Conservation (phyloP, 2,329 filamentous ascomycete species). For the Penicillium vulpinum region DNA sequence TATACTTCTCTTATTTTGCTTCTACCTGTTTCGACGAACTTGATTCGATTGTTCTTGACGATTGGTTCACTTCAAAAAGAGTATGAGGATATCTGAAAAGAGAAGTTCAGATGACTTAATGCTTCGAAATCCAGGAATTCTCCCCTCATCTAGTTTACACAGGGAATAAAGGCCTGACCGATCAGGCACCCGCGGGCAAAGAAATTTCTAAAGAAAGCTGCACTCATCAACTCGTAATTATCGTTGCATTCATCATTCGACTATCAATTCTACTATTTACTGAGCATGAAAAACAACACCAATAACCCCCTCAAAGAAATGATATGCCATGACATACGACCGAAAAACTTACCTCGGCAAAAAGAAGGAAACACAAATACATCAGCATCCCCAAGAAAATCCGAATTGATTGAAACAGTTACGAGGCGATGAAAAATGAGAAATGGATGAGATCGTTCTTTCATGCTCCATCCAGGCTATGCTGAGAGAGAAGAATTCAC, state of each 20-base stretch:
- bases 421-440: conserved; percentile 10
- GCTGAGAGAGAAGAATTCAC: conserved; percentile 20
- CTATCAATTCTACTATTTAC: not conserved
- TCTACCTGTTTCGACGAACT: too few species aligned
- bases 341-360: not conserved
- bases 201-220: not conserved
- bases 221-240: not conserved
- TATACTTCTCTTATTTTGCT: not conserved
- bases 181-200: not conserved
- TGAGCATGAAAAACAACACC: not conserved
- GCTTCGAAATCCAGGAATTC: not conserved
- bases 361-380: not conserved
- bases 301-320: not conserved
- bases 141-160: not conserved
- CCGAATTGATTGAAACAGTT: conserved; percentile 17
- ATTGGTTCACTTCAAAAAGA: not conserved
- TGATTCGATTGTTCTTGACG: not conserved
- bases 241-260: not conserved
- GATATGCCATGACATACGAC: not conserved
- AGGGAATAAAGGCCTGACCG: not conserved
- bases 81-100: not conserved
- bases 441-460: conserved; percentile 29
- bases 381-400: conserved; percentile 2
- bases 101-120: not conserved
- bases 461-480: conserved; percentile 37